Base-by-base conservation (phyloP, 2,329 filamentous ascomycete genomes). In the Fusarium zealandicum region DNA sequence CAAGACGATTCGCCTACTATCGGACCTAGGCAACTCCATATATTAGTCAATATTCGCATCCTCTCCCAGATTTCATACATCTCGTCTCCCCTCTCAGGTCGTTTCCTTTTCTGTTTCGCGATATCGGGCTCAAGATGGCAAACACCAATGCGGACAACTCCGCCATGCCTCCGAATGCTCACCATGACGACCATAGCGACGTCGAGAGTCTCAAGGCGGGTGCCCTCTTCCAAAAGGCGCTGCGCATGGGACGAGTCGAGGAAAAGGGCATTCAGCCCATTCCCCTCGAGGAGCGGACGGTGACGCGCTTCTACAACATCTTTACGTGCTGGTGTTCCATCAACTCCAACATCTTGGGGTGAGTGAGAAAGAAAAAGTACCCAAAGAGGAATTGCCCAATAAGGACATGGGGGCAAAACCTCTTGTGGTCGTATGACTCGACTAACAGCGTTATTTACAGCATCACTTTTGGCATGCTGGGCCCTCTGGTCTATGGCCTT, bases 381-480 rank as follows among this genome's bases (percentile, higher is more conserved):
- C 22, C 8, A 25, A 25, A 25, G 22, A 25, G 22, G 22, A 25
- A 25, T 25, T 25, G 8, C 22, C 22, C 22, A 25, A 25, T 25
- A 2, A 7, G 22, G 22, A 31, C 28, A 13, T 3, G 28, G 25
- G 25, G 25, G 32, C 10, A 30, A 13, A 28, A 30, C 30, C 22
- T 11, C 35, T 42, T 13, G 22, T 16, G 28, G 20, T 35, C 53
- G 32, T 41, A 30, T 37, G 16, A 37, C 7, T 22, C 11, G 11
- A 28, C 54, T 67, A 7, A 66, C 12, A 16, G 1, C 4, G 7
- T 33, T 12, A 17, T 30, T 25, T 36, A 17, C 22, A 82, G 83
- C 2, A 82, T 88, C 52, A 83, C 84, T 1, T 87, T 86, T 64
- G 86, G 86, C 53, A 83, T 88, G 79, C 76, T 86, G 1, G 85